phyloP scores from a whole-genome alignment of 2,329 filamentous ascomycete genomes.

The Trichoderma sp. region DNA sequence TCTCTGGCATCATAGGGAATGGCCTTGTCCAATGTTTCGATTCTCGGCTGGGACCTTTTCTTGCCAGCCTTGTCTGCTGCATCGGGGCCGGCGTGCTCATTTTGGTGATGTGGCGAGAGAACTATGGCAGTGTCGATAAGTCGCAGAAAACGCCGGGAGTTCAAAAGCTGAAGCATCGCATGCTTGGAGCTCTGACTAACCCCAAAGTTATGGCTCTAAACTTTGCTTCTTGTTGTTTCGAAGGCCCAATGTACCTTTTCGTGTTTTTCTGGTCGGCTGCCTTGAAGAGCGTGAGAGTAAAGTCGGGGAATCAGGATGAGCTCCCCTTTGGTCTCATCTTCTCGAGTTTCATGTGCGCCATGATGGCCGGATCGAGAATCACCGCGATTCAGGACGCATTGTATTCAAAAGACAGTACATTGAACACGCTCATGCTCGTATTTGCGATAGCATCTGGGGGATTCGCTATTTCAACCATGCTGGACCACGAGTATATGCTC shows the following conservation, averaged over 20 bases:
- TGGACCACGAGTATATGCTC: conserved; percentile 45
- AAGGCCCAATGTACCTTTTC: conserved; percentile 63
- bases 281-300: conserved; percentile 45
- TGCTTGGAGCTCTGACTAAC: conserved; percentile 10
- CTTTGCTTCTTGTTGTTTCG: conserved; percentile 58
- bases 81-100: conserved; percentile 40
- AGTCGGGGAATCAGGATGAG: conserved; percentile 31
- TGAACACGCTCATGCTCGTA: conserved; percentile 38
- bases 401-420: conserved; percentile 25
- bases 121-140: conserved; percentile 28
- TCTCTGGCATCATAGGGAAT: conserved; percentile 54
- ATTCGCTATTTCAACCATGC: conserved; percentile 44
- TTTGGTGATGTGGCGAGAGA: conserved; percentile 43
- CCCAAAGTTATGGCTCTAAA: conserved; percentile 50
- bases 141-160: not conserved
- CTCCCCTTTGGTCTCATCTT: conserved; percentile 54
- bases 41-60: conserved; percentile 55
- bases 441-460: conserved; percentile 37
- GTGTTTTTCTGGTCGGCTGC: conserved; percentile 64
- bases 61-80: conserved; percentile 46
- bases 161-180: not conserved
- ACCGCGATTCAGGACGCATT: not conserved
- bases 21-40: conserved; percentile 49
- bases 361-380: conserved; percentile 55
- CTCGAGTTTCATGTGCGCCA: conserved; percentile 57